These are phyloP conservation scores for Xylaria digitata DNA, from an alignment of 2,329 filamentous ascomycete species.

Conservation along the genomic window DNA sequence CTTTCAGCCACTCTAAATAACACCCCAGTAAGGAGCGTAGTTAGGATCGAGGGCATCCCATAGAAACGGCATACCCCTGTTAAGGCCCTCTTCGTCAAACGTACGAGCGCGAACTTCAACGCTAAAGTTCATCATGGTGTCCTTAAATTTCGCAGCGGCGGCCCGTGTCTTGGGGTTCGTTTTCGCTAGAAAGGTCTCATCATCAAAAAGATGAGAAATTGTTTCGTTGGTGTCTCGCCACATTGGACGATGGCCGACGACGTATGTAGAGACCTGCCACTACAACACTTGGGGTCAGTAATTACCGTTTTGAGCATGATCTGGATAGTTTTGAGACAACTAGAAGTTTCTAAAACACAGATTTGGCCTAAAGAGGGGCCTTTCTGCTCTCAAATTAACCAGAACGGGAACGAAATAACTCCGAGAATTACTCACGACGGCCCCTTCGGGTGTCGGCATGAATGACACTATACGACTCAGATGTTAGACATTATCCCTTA, in stretches of 20 bases:
- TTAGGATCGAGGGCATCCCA: conserved; percentile 47
- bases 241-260: conserved; percentile 55
- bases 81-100: conserved; percentile 57
- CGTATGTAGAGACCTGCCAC: conserved; percentile 53
- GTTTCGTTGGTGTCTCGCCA: conserved; percentile 52
- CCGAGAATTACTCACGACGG: conserved; percentile 37
- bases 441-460: conserved; percentile 51
- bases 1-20: conserved; percentile 14
- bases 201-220: conserved; percentile 56
- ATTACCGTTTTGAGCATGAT: too few species aligned
- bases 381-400: too few species aligned
- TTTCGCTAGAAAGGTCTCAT: conserved; percentile 48
- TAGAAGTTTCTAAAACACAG: too few species aligned
- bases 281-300: too few species aligned
- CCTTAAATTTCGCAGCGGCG: conserved; percentile 53
- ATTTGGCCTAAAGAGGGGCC: too few species aligned
- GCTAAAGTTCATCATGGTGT: conserved; percentile 54
- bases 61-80: conserved; percentile 60
- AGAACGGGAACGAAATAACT: too few species aligned
- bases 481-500: not conserved
- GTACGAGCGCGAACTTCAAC: conserved; percentile 49
- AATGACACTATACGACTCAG: conserved; percentile 43
- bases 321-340: too few species aligned
- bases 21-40: conserved; percentile 29
- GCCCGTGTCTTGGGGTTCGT: conserved; percentile 49